These are phyloP conservation scores for Tuber borchii DNA, from an alignment of 495 filamentous ascomycete genomes.

Conservation along the genomic window DNA sequence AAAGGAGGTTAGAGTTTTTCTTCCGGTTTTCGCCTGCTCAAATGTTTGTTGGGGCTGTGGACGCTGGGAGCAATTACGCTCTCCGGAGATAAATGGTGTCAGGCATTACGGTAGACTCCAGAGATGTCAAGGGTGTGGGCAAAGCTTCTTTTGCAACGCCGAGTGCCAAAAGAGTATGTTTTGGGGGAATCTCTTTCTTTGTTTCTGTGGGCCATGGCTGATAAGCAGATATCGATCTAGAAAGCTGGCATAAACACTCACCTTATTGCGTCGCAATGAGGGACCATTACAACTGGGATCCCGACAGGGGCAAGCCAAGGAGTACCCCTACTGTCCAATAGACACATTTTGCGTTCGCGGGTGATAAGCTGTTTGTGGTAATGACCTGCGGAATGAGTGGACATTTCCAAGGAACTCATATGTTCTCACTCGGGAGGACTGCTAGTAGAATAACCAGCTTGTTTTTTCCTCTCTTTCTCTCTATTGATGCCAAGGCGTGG, in stretches of 20 bases:
- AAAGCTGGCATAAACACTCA: not conserved
- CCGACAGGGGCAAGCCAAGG: not conserved
- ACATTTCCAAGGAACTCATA: not conserved
- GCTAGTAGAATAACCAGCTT: not conserved
- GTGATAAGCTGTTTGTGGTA: not conserved
- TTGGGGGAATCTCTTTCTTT: not conserved
- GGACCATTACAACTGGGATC: not conserved
- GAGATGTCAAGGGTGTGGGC: slow-evolving; percentile 21
- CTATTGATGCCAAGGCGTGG: not conserved
- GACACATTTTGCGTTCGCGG: not conserved
- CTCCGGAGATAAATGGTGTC: slow-evolving; percentile 19
- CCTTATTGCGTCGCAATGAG: not conserved
- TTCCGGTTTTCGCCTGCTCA: slow-evolving; percentile 19
- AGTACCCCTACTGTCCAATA: not conserved
- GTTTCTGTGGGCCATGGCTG: not conserved
- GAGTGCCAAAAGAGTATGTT: slow-evolving; percentile 23
- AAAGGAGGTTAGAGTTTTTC: slow-evolving; percentile 16
- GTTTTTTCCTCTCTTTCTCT: not conserved
- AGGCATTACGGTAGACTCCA: slow-evolving; percentile 23
- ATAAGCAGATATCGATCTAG: slow-evolving; percentile 5
- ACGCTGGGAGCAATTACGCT: slow-evolving; percentile 26
- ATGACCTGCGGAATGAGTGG: not conserved
- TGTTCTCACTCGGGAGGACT: not conserved
- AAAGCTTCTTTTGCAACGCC: slow-evolving; percentile 28
- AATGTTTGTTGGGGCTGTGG: slow-evolving; percentile 24